Percentiles rank a stretch among this genome's conserved stretches.
These are phyloP conservation scores for Cryptosporidium ubiquitum DNA, from an alignment of 169 alveolate species.

Conservation along the genomic window DNA sequence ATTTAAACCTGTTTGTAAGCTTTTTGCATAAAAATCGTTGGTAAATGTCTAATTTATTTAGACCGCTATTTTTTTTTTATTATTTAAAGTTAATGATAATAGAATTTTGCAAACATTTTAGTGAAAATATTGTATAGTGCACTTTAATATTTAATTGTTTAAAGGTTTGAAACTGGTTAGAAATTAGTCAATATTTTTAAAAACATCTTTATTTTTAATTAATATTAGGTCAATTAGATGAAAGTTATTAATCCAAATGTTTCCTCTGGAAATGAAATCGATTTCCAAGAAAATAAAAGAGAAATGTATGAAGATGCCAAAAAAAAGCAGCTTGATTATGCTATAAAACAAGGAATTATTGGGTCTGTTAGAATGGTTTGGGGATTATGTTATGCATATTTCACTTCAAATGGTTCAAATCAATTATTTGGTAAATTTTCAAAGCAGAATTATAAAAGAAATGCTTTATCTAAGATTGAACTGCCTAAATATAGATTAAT, in stretches of 20 bases:
- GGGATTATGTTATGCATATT: constrained; percentile 13
- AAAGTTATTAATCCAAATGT: neutral
- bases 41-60: neutral
- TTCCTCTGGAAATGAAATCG: neutral
- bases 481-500: constrained; percentile 40
- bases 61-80: neutral
- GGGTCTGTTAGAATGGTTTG: constrained; percentile 35
- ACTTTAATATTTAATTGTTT: too few species aligned
- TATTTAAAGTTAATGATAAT: neutral
- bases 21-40: constrained; percentile 4
- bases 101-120: neutral
- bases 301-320: constrained; percentile 10
- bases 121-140: neutral
- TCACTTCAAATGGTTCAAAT: constrained; percentile 31
- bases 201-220: neutral
- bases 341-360: constrained; percentile 23
- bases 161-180: neutral
- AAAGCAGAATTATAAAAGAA: neutral
- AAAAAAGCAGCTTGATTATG: constrained; percentile 42
- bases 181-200: too few species aligned
- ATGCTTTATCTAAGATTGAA: neutral
- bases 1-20: constrained; percentile 29
- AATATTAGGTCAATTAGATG: neutral
- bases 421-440: neutral
- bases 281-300: neutral